Evolutionary conservation across 2,329 filamentous ascomycete genomes (phyloP).

Genomic region (Atkinsonella texensis): DNA sequence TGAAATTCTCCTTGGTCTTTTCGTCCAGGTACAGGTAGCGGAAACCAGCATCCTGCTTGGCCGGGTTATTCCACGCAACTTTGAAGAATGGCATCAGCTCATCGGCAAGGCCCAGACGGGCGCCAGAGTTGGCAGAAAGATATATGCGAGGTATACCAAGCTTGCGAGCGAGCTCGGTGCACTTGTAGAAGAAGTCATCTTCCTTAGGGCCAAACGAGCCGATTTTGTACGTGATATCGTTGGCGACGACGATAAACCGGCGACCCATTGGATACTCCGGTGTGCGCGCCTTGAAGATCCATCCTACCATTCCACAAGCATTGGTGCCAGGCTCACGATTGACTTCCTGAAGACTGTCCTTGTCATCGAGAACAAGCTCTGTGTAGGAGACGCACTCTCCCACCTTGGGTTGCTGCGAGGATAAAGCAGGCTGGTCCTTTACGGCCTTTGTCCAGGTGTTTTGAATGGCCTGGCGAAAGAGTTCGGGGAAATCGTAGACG

Average conservation of each 20-base stretch:
- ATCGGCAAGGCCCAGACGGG: slow-evolving; percentile 89
- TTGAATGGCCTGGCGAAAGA: slow-evolving; percentile 95
- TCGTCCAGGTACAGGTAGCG: slow-evolving; percentile 93
- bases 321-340: slow-evolving; percentile 92
- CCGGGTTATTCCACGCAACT: slow-evolving; percentile 84
- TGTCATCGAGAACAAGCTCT: slow-evolving; percentile 90
- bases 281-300: slow-evolving; percentile 88
- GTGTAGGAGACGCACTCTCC: slow-evolving; percentile 91
- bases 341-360: slow-evolving; percentile 83
- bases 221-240: slow-evolving; percentile 99
- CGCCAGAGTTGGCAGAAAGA: slow-evolving; percentile 96
- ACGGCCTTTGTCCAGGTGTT: slow-evolving; percentile 79
- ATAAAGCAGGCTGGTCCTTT: slow-evolving; percentile 60
- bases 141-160: slow-evolving; percentile 95
- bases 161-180: slow-evolving; percentile 88
- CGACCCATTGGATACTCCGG: slow-evolving; percentile 90
- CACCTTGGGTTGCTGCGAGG: slow-evolving; percentile 67
- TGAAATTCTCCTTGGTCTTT: slow-evolving; percentile 75
- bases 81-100: slow-evolving; percentile 96
- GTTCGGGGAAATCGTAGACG: slow-evolving; percentile 98
- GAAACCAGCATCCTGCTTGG: slow-evolving; percentile 78
- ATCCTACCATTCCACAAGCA: slow-evolving; percentile 95
- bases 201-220: slow-evolving; percentile 94
- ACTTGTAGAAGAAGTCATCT: slow-evolving; percentile 98
- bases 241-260: slow-evolving; percentile 91